Percentiles rank a stretch among this genome's conserved stretches.
These are phyloP conservation scores for Clohesyomyces aquaticus DNA, from an alignment of 495 filamentous ascomycete species.

Conservation along the genomic window DNA sequence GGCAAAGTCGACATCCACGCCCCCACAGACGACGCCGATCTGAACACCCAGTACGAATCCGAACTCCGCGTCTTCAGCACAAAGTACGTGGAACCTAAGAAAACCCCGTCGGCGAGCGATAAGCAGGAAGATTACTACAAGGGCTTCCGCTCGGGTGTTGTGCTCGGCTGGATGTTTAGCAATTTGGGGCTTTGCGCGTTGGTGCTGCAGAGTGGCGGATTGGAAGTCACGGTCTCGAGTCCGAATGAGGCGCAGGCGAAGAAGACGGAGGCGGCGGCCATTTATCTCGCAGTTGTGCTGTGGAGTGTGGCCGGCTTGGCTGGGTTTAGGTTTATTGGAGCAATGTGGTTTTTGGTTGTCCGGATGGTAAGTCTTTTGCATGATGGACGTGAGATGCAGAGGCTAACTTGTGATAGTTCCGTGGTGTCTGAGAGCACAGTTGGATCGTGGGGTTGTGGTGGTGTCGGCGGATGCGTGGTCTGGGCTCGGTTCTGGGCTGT, in stretches of 20 bases:
- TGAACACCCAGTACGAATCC: constrained; percentile 92
- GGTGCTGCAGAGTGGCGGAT: constrained; percentile 82
- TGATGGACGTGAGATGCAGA: neutral
- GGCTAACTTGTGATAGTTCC: constrained; percentile 44
- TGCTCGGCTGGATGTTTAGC: constrained; percentile 93
- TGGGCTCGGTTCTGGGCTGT: no score
- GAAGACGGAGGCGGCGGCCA: constrained; percentile 55
- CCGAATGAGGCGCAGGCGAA: constrained; percentile 51
- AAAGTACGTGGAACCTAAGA: constrained; percentile 69
- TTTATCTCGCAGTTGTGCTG: constrained; percentile 89
- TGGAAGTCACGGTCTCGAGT: constrained; percentile 61
- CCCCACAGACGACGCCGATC: constrained; percentile 79
- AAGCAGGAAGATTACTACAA: constrained; percentile 98
- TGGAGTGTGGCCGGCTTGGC: constrained; percentile 89
- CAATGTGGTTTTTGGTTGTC: constrained; percentile 92
- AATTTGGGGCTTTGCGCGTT: constrained; percentile 89
- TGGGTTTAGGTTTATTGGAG: constrained; percentile 87
- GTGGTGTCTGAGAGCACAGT: constrained; percentile 43
- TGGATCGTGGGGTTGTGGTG: no score
- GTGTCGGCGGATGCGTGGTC: no score
- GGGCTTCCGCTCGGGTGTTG: constrained; percentile 87
- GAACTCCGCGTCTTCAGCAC: constrained; percentile 74
- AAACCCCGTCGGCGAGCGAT: constrained; percentile 64
- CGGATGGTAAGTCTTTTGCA: constrained; percentile 69
- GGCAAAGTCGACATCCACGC: constrained; percentile 94